Conservation (phyloP, 495 filamentous ascomycete species). For the Trichoderma erinaceum region DNA sequence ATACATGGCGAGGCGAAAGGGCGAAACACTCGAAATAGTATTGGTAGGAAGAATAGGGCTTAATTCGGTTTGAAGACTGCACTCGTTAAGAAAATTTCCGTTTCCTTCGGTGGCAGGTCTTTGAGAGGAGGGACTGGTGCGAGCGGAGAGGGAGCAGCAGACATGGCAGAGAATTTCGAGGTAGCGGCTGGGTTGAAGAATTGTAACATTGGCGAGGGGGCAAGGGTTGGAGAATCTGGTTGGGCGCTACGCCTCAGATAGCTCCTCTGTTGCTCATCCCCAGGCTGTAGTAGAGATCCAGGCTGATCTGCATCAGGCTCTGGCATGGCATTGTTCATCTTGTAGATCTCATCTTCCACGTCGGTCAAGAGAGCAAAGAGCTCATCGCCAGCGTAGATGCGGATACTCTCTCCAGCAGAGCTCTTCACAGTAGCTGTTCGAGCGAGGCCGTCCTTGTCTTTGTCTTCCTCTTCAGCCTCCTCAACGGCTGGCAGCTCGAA, state of each 20-base stretch:
- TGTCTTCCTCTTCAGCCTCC: slow-evolving; percentile 27
- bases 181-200: not conserved
- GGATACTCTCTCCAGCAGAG: slow-evolving; percentile 54
- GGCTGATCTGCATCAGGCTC: not conserved
- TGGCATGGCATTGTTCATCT: slow-evolving; percentile 6
- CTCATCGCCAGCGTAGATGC: slow-evolving; percentile 58
- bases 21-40: not conserved
- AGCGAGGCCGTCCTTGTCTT: slow-evolving; percentile 21
- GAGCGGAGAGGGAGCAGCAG: not conserved
- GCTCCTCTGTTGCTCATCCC: not conserved
- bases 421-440: slow-evolving; percentile 25
- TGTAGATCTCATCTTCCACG: slow-evolving; percentile 50
- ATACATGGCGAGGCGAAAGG: not conserved
- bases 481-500: slow-evolving; percentile 40
- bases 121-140: slow-evolving; percentile 3
- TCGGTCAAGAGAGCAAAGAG: slow-evolving; percentile 57
- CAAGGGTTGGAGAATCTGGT: slow-evolving; percentile 1
- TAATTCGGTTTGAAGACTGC: slow-evolving; percentile 37
- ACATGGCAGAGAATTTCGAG: slow-evolving; percentile 7
- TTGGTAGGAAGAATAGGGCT: not conserved
- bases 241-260: not conserved
- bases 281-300: not conserved
- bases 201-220: not conserved
- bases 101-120: slow-evolving; percentile 14
- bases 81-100: slow-evolving; percentile 37